Percentiles rank a stretch among this genome's conserved stretches.
Conservation (phyloP, 371 early-diverging fungal species). For the Conidiobolus incongruus region DNA sequence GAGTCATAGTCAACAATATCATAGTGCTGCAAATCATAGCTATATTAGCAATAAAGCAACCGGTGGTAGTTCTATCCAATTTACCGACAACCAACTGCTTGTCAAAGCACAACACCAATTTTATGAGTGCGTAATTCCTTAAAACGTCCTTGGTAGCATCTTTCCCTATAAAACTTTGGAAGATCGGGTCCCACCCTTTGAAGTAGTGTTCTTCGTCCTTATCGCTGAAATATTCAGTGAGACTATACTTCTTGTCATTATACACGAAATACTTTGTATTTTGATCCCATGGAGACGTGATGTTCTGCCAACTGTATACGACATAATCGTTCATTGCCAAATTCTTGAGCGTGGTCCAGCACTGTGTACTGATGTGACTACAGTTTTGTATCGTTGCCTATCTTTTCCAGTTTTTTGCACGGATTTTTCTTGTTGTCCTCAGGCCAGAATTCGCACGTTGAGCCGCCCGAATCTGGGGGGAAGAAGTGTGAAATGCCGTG, state of each 20-base stretch:
- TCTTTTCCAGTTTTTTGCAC: slow-evolving; percentile 4
- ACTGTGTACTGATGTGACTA: slow-evolving; percentile 7
- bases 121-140: slow-evolving; percentile 5
- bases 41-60: slow-evolving; percentile 34
- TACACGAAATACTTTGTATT: slow-evolving; percentile 10
- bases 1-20: slow-evolving; percentile 24
- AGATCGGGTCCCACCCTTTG: slow-evolving; percentile 9
- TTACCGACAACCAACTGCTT: slow-evolving; percentile 32
- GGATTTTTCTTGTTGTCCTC: slow-evolving; percentile 7
- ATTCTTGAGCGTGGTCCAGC: not conserved
- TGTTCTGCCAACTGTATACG: slow-evolving; percentile 8
- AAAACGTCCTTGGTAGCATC: slow-evolving; percentile 13
- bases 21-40: slow-evolving; percentile 14
- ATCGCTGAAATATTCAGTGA: slow-evolving; percentile 9
- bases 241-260: slow-evolving; percentile 12
- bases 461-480: slow-evolving; percentile 5
- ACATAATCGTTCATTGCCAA: slow-evolving; percentile 4
- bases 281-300: not conserved
- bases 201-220: slow-evolving; percentile 3
- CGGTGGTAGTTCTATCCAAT: slow-evolving; percentile 36
- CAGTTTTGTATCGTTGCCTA: slow-evolving; percentile 1
- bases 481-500: slow-evolving; percentile 11
- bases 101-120: slow-evolving; percentile 18
- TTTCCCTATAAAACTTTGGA: slow-evolving; percentile 9
- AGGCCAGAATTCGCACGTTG: slow-evolving; percentile 8